Base-by-base conservation (phyloP, 2,329 filamentous ascomycete genomes). In the Sporothrix humicola region DNA sequence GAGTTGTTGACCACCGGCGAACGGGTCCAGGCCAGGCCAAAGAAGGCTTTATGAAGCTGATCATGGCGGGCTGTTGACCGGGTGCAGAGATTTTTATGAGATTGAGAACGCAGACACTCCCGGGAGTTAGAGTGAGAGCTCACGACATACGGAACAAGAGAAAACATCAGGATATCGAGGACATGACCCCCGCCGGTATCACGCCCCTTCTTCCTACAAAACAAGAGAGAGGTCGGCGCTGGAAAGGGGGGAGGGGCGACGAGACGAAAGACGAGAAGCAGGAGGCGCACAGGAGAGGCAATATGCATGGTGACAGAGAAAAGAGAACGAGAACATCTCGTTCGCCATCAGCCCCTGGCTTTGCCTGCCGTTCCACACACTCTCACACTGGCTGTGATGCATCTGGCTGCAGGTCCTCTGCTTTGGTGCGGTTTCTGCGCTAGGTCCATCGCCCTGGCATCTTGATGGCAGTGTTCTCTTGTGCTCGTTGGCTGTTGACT, bases 371-470 rank as follows among this genome's bases (percentile, higher is more conserved):
- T 63, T 63, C 58, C 58, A 63, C 58, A 63, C 61, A 23, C 20
- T 54, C 23, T n/a, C 10, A 42, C 1, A 46, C 59, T 46, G 15
- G 31, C n/a, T 46, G 42, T 46, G 59, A 46, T 46, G 59, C 9
- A 10, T 46, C 8, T 65, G 37, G 59, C 59, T 7, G 17, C 37
- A 65, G 1, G 61, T 26, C 37, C 7, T 61, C 37, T 66, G 61
- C 61, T 48, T 48, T 48, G 42, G 20, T 26, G 61, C 20, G 42
- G 37, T 46, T 63, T 48, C 61, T 65, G n/a, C 61, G 61, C 61
- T n/a, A 65, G 61, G 15, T 20, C 54, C 17, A 63, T 61, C 31
- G 9, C 42, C 42, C 59, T n/a, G 42, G 42, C 61, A 6, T 65
- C 59, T 65, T 65, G 17, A 17, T 44, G 31, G 31, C 8, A 46